phyloP scores from a whole-genome alignment of 2,329 filamentous ascomycete genomes.

The Penicillium sp. region DNA sequence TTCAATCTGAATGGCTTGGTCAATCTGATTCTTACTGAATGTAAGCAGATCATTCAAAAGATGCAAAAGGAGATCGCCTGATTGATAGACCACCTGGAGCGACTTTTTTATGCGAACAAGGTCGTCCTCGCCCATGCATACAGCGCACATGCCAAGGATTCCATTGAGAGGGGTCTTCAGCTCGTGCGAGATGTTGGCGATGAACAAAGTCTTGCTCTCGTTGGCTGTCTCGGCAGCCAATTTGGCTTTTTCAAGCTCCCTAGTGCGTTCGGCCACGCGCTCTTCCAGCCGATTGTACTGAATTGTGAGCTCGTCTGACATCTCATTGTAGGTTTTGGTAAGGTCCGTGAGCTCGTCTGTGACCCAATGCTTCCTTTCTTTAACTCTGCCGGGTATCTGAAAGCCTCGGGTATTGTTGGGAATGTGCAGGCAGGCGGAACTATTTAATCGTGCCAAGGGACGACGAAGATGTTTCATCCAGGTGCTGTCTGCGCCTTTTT shows the following conservation, averaged over 20 bases:
- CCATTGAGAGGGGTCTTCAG: constrained; percentile 89
- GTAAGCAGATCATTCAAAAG: constrained; percentile 84
- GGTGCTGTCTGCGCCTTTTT: constrained; percentile 11
- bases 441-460: constrained; percentile 13
- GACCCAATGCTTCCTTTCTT: constrained; percentile 68
- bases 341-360: constrained; percentile 83
- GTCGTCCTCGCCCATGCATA: constrained; percentile 90
- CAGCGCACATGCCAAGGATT: constrained; percentile 85
- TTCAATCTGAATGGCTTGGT: constrained; percentile 74
- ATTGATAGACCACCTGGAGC: constrained; percentile 83
- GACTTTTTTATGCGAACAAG: constrained; percentile 73
- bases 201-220: constrained; percentile 92
- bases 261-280: constrained; percentile 76
- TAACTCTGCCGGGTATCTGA: constrained; percentile 80
- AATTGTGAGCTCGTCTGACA: constrained; percentile 83
- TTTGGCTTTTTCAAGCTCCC: constrained; percentile 82
- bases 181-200: constrained; percentile 81
- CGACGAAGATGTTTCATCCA: constrained; percentile 18
- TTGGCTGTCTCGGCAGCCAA: constrained; percentile 92
- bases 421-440: neutral
- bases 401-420: constrained; percentile 46
- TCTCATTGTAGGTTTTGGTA: constrained; percentile 83
- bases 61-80: constrained; percentile 76
- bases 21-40: constrained; percentile 93
- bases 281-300: constrained; percentile 83